phyloP scores from a whole-genome alignment of 2,329 filamentous ascomycete species.

The Botryotinia calthae region DNA sequence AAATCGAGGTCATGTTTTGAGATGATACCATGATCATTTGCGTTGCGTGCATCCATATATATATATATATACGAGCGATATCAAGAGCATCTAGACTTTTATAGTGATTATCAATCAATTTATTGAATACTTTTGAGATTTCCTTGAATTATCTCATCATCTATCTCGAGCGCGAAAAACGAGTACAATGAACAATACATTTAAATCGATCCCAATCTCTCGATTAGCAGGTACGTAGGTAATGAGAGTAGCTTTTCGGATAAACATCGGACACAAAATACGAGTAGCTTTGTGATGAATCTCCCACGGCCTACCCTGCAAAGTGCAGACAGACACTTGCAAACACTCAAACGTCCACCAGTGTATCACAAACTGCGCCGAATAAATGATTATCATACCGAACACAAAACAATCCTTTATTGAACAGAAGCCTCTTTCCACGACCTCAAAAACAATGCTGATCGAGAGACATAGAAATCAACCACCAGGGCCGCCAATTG shows the following conservation, averaged over 20 bases:
- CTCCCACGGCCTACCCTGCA: not conserved
- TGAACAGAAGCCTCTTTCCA: no score
- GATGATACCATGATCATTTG: not conserved
- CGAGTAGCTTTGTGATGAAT: not conserved
- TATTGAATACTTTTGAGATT: not conserved
- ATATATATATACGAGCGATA: not conserved
- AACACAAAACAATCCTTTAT: not conserved
- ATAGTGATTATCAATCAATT: not conserved
- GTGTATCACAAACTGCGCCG: not conserved
- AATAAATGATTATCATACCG: not conserved
- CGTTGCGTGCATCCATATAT: not conserved
- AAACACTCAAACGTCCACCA: not conserved
- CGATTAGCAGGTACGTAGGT: not conserved
- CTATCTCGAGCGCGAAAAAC: not conserved
- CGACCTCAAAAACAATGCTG: not conserved
- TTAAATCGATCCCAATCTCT: not conserved
- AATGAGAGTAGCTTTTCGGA: not conserved
- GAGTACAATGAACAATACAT: not conserved
- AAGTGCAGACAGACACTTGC: not conserved
- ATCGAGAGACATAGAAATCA: not conserved
- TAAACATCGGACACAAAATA: not conserved
- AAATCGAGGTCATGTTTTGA: not conserved
- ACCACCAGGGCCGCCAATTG: not conserved
- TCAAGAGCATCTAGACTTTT: not conserved
- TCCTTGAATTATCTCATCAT: not conserved